A percentile compares a stretch with the other conserved stretches of the same genome.
Conservation (phyloP, 2,329 filamentous ascomycete species). For the Microdochium trichocladiopsis region DNA sequence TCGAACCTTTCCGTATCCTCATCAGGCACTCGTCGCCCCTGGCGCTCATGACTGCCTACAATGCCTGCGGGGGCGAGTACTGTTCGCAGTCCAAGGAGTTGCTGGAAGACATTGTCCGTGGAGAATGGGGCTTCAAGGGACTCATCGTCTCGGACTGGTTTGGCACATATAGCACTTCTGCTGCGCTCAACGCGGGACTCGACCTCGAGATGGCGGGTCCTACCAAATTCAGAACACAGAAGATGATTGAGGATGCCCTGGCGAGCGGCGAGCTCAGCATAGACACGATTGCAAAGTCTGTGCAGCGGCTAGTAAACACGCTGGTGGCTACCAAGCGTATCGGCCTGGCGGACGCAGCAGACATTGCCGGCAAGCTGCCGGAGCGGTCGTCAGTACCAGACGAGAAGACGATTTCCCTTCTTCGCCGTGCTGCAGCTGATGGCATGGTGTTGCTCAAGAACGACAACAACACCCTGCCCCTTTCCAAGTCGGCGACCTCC, state of each 20-base stretch:
- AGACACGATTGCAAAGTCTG: background rate
- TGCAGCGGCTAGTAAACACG: background rate
- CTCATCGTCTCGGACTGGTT: background rate
- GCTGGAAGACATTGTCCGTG: background rate
- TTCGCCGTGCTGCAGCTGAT: background rate
- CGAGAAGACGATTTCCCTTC: background rate
- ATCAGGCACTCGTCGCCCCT: conserved; percentile 46
- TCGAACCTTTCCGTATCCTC: conserved; percentile 56
- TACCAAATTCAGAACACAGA: background rate
- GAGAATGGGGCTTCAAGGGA: background rate
- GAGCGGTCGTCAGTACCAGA: background rate
- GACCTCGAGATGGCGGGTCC: conserved; percentile 1
- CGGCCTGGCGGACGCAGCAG: background rate
- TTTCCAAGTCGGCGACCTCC: background rate
- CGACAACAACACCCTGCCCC: conserved; percentile 1
- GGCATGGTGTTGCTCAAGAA: conserved; percentile 3
- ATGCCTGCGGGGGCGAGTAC: conserved; percentile 13
- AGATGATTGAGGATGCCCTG: background rate
- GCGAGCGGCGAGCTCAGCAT: background rate
- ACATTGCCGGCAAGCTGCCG: background rate
- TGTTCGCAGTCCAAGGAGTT: background rate
- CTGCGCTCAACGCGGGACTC: background rate
- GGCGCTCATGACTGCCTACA: conserved; percentile 53
- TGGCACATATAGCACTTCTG: background rate
- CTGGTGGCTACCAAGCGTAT: background rate